These are phyloP conservation scores for Apiospora aurea DNA, from an alignment of 2,329 filamentous ascomycete species.

Conservation along the genomic window DNA sequence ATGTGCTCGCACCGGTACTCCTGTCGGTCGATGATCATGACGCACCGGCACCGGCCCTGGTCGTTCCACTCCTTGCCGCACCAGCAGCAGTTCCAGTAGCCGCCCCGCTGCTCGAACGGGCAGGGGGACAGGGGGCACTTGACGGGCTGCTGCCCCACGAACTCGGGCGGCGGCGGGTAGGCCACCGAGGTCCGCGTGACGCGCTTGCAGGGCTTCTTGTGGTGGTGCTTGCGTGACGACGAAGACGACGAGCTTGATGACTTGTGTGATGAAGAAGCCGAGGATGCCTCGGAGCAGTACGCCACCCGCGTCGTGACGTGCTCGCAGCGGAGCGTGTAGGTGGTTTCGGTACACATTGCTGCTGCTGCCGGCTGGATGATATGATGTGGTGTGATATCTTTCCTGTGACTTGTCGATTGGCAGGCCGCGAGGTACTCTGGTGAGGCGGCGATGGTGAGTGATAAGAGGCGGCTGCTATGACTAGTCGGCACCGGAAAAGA, in stretches of 20 bases:
- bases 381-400: not conserved
- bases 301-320: slow-evolving; percentile 54
- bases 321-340: slow-evolving; percentile 59
- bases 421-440: not conserved
- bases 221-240: slow-evolving; percentile 34
- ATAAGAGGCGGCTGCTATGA: not conserved
- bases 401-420: not conserved
- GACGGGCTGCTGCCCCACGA: slow-evolving; percentile 43
- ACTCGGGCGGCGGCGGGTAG: slow-evolving; percentile 56
- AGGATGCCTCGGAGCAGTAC: slow-evolving; percentile 52
- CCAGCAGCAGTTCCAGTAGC: slow-evolving; percentile 64
- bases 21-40: slow-evolving; percentile 60
- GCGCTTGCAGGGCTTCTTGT: slow-evolving; percentile 50
- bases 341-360: slow-evolving; percentile 57
- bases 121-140: slow-evolving; percentile 56
- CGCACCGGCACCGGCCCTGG: slow-evolving; percentile 56
- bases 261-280: slow-evolving; percentile 28
- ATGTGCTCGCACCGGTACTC: slow-evolving; percentile 61
- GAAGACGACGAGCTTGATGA: slow-evolving; percentile 28
- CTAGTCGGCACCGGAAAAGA: not conserved
- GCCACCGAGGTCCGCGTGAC: slow-evolving; percentile 52
- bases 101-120: slow-evolving; percentile 57
- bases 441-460: not conserved
- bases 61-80: slow-evolving; percentile 61
- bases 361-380: not conserved